Evolutionary conservation across 192 early-diverging fungal species (phyloP).

Genomic region (Umbelopsis sp.): DNA sequence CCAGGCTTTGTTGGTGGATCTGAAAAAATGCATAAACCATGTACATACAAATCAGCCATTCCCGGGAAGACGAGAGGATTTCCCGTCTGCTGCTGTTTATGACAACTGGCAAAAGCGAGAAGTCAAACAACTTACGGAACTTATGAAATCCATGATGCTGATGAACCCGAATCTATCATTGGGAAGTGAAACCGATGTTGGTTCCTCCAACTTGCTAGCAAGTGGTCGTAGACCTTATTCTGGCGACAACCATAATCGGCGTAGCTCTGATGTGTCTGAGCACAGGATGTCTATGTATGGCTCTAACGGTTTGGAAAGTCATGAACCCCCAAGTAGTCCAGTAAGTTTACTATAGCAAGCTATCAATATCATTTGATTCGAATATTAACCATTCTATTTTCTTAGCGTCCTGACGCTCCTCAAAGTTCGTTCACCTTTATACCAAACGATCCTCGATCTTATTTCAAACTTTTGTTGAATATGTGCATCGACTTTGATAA

Average conservation of each 20-base stretch:
- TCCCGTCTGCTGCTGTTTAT: slow-evolving; percentile 48
- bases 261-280: slow-evolving; percentile 1
- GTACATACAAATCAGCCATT: slow-evolving; percentile 41
- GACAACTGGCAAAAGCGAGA: slow-evolving; percentile 59
- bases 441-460: slow-evolving; percentile 59
- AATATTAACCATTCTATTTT: neutral
- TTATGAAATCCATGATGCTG: slow-evolving; percentile 42
- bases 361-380: slow-evolving; percentile 16
- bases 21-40: slow-evolving; percentile 51
- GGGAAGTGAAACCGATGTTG: slow-evolving; percentile 29
- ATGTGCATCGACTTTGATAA: slow-evolving; percentile 66
- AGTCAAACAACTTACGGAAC: slow-evolving; percentile 48
- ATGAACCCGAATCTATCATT: slow-evolving; percentile 39
- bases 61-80: slow-evolving; percentile 44
- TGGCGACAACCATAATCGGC: neutral
- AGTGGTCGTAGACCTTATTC: neutral
- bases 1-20: slow-evolving; percentile 46
- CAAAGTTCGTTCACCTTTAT: slow-evolving; percentile 52
- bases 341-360: slow-evolving; percentile 21
- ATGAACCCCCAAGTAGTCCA: neutral
- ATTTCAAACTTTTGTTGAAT: slow-evolving; percentile 60
- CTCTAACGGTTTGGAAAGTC: neutral
- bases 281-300: slow-evolving; percentile 6
- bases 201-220: slow-evolving; percentile 16
- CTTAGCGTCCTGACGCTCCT: slow-evolving; percentile 16